phyloP scores from a whole-genome alignment of 352 stramenopile genomes.

The Pythium aphanidermatum region DNA sequence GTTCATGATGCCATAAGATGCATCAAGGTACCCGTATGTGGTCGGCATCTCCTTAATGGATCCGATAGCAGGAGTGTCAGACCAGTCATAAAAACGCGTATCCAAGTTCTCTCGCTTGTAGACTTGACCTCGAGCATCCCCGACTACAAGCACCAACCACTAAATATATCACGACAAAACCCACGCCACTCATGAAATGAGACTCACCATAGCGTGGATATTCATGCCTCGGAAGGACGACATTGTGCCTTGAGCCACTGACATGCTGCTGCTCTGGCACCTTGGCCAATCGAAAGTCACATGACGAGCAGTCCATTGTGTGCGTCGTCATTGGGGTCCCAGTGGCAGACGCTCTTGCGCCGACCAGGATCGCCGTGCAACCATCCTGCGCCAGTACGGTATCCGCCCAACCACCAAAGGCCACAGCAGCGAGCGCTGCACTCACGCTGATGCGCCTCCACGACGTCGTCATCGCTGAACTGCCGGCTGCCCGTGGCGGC shows the following conservation, averaged over 20 bases:
- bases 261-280: constrained; percentile 54
- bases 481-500: too few relatives aligned
- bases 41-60: constrained; percentile 54
- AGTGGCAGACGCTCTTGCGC: constrained; percentile 62
- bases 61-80: constrained; percentile 45
- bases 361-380: constrained; percentile 77
- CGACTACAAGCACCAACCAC: too few relatives aligned
- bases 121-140: constrained; percentile 42
- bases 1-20: constrained; percentile 80
- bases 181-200: too few relatives aligned
- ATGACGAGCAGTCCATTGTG: constrained; percentile 78
- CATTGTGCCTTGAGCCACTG: constrained; percentile 35
- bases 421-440: not conserved
- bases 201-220: constrained; percentile 76
- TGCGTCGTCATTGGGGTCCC: constrained; percentile 74
- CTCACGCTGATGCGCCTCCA: too few relatives aligned
- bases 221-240: constrained; percentile 45
- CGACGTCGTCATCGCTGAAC: too few relatives aligned
- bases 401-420: not conserved
- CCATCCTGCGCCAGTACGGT: too few relatives aligned
- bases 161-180: too few relatives aligned
- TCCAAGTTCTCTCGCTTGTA: constrained; percentile 65
- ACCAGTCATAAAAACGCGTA: constrained; percentile 66
- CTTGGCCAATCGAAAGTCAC: constrained; percentile 79
- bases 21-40: constrained; percentile 79